Evolutionary conservation across 2,329 filamentous ascomycete genomes (phyloP), one percentile per base, ranked within the genome.

Genomic region (Aspergillus bombycis): DNA sequence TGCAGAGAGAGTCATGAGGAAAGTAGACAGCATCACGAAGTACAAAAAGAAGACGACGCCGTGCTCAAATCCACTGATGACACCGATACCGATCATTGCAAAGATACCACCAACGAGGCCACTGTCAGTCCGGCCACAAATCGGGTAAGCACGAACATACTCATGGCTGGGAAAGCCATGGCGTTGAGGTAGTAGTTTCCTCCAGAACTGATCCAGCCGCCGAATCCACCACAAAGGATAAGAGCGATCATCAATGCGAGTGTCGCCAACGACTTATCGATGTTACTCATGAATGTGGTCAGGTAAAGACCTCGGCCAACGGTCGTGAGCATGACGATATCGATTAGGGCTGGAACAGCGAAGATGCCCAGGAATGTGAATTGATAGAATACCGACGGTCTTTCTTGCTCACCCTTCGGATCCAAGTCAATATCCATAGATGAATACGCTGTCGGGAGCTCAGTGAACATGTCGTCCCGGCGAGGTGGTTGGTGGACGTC

Each of bases 191-290:
- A 89, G 72, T 88, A 89, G 36, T 84, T 85, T 2, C 87, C 87
- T 30, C 85, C 85, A 60, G 85, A 86, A 8, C 85, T 85, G 43
- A 89, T 87, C 86, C 86, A 89, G 8, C 86, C 87, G 26, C 86
- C 86, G 54, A 88, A 84, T 6, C 83, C 87, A 46, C 86, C 86
- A 10, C 85, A 87, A 34, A 89, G 77, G 14, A 89, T 74, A 7
- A 89, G 77, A 2, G 86, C 84, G 14, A 86, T 83, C 79, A 89
- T 83, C 41, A 89, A 73, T 1, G 85, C 87, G 57, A 83, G 80
- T 1, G 86, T 87, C 1, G 86, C 86, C 67, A 81, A 83, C 28
- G 83, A 78, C 63, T 84, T 80, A 32, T 84, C 78, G 0, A 78
- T 72, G 7, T 77, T 71, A 3, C 72, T 72, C 86, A 89, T 88